Evolutionary conservation across 192 early-diverging fungal species (phyloP).

Genomic region (Rhizophagus prolifer): DNA sequence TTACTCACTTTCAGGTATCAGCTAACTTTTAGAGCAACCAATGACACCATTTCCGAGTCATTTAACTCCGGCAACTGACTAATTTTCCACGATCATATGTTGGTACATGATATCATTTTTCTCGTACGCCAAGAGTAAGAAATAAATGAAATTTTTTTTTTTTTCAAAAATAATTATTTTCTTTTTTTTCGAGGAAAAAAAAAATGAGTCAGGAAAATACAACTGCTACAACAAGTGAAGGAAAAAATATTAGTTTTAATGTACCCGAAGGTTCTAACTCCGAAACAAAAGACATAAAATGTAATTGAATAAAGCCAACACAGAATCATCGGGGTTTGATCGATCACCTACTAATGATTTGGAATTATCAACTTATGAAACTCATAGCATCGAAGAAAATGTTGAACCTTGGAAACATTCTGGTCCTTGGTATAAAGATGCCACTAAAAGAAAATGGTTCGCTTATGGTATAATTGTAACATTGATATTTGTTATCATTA

Average conservation of each 20-base stretch:
- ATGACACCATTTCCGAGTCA: too few species aligned
- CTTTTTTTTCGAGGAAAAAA: too few species aligned
- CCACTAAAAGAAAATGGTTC: background rate
- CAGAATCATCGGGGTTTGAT: background rate
- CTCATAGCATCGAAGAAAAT: background rate
- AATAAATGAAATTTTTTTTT: too few species aligned
- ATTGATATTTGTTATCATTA: background rate
- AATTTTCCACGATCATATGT: too few species aligned
- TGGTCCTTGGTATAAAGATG: background rate
- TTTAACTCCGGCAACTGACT: too few species aligned
- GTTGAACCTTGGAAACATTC: background rate
- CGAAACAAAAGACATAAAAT: background rate
- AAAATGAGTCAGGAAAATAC: background rate
- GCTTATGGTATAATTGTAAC: background rate
- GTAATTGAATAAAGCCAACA: background rate
- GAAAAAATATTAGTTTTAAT: background rate
- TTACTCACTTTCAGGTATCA: too few species aligned
- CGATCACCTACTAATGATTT: background rate
- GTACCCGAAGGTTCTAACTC: background rate
- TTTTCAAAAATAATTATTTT: background rate
- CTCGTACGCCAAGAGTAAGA: too few species aligned
- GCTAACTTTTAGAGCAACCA: too few species aligned
- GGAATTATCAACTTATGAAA: background rate
- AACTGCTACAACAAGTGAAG: background rate
- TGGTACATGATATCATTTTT: too few species aligned